Conservation (phyloP, 2,329 filamentous ascomycete genomes). For the Aureobasidium zeae region DNA sequence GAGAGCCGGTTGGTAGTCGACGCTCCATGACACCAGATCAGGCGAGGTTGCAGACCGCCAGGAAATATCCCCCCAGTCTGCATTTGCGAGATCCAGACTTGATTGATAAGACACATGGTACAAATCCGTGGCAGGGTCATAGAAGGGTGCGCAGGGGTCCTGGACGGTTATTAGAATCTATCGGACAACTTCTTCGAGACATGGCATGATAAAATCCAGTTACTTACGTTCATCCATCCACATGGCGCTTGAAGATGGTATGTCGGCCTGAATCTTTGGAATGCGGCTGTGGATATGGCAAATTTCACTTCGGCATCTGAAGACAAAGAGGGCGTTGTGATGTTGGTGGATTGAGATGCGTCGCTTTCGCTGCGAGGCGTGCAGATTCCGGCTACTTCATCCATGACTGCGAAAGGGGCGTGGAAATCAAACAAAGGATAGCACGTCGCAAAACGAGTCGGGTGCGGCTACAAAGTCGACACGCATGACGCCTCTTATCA, state of each 20-base stretch:
- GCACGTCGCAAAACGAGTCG: no score
- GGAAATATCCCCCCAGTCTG: conserved; percentile 34
- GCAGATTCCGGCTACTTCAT: no score
- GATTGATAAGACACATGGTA: conserved; percentile 39
- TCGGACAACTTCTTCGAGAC: neutral
- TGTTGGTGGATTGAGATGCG: no score
- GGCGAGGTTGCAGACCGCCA: conserved; percentile 34
- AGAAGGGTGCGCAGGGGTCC: conserved; percentile 36
- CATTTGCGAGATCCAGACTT: conserved; percentile 32
- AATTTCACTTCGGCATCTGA: no score
- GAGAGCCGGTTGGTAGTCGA: conserved; percentile 25
- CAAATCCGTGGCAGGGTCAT: conserved; percentile 31
- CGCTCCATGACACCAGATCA: conserved; percentile 34
- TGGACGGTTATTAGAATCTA: neutral
- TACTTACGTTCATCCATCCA: conserved; percentile 34
- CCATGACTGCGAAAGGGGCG: no score
- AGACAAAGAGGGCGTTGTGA: no score
- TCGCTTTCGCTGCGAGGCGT: no score
- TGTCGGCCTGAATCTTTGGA: conserved; percentile 21
- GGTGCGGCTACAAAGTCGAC: no score
- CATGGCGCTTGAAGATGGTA: conserved; percentile 32
- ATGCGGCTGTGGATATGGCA: no score
- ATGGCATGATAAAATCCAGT: neutral
- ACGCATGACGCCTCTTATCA: no score
- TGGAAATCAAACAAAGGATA: no score